Evolutionary conservation across 202 grass and related monocot species (phyloP).

Genomic region (Eragrostis tef): DNA sequence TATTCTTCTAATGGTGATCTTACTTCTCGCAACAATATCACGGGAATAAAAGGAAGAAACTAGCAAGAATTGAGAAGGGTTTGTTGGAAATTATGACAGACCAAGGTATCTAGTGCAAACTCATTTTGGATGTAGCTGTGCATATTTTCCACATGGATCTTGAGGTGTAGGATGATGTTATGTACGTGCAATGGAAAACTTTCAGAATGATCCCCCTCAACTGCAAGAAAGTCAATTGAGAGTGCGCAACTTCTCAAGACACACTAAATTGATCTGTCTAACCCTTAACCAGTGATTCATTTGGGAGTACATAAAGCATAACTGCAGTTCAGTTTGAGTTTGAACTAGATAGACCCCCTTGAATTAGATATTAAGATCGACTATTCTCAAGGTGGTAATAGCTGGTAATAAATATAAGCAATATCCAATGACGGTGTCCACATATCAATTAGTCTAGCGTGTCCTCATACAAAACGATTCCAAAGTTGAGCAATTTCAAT

Average conservation of each 20-base stretch:
- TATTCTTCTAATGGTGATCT: not conserved
- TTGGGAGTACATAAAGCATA: not conserved
- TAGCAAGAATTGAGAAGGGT: not conserved
- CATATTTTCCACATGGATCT: not conserved
- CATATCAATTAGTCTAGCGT: conserved; percentile 3
- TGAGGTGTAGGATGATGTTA: not conserved
- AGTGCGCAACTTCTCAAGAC: too few relatives aligned
- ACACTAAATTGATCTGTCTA: too few relatives aligned
- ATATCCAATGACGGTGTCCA: not conserved
- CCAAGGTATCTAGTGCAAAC: not conserved
- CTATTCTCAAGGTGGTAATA: not conserved
- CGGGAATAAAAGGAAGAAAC: not conserved
- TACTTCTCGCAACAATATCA: not conserved
- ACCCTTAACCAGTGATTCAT: too few relatives aligned
- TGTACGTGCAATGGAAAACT: not conserved
- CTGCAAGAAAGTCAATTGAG: too few relatives aligned
- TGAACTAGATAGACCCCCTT: not conserved
- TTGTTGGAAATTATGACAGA: not conserved
- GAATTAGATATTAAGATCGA: not conserved
- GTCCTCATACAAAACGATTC: conserved; percentile 5
- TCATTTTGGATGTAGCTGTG: not conserved
- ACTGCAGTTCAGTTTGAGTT: not conserved
- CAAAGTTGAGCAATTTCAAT: conserved; percentile 27
- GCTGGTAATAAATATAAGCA: not conserved
- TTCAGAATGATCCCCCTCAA: not conserved